A percentile compares a stretch with the other conserved stretches of the same genome.
Conservation (phyloP, 495 filamentous ascomycete genomes). For the Aspergillus funiculosus region DNA sequence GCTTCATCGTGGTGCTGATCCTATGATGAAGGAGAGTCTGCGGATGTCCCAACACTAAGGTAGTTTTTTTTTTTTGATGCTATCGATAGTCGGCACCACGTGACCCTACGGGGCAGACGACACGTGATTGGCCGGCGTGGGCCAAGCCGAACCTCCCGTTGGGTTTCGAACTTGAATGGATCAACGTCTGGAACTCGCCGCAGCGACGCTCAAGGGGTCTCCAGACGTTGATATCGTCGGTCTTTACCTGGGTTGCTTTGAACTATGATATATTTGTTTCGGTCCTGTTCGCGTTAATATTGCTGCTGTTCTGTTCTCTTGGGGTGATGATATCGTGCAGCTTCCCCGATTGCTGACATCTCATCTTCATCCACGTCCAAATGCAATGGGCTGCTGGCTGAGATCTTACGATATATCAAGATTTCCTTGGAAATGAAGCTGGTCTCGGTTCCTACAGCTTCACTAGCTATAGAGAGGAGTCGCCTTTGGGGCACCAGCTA, state of each 20-base stretch:
- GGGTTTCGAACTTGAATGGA: constrained; percentile 11
- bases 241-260: neutral
- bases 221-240: constrained; percentile 5
- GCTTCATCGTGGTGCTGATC: constrained; percentile 58
- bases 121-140: constrained; percentile 20
- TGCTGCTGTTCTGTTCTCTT: neutral
- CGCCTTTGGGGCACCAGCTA: constrained; percentile 25
- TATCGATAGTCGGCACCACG: constrained; percentile 22
- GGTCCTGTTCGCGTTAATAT: neutral
- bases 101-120: constrained; percentile 11
- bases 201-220: constrained; percentile 6
- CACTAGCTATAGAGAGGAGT: constrained; percentile 25
- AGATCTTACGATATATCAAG: constrained; percentile 9
- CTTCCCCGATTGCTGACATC: constrained; percentile 21
- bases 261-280: neutral
- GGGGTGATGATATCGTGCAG: constrained; percentile 22
- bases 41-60: constrained; percentile 16
- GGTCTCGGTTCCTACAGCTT: constrained; percentile 22
- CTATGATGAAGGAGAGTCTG: neutral
- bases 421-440: constrained; percentile 36
- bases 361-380: constrained; percentile 6
- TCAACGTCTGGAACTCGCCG: constrained; percentile 11
- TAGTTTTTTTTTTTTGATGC: constrained; percentile 8
- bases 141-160: constrained; percentile 18
- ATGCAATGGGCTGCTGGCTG: constrained; percentile 16